Evolutionary conservation across 2,329 filamentous ascomycete species (phyloP).

Genomic region (Fusarium sp.): DNA sequence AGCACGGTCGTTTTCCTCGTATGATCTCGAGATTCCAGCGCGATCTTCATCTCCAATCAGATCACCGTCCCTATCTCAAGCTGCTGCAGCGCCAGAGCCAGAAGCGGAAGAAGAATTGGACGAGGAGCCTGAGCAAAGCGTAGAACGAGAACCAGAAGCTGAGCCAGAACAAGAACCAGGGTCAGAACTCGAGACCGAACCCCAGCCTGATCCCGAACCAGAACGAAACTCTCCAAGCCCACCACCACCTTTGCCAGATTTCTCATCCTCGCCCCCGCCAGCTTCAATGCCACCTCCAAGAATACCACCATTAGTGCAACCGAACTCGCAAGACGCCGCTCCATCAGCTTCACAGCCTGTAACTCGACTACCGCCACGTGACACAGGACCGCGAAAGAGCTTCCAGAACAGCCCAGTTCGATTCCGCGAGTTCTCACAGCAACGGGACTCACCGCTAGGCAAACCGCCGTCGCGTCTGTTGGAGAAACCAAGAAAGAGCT

Average conservation of each 20-base stretch:
- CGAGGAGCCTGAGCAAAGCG: not conserved
- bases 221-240: not conserved
- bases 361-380: constrained; percentile 47
- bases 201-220: not conserved
- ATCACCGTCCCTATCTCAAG: not conserved
- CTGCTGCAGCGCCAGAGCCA: not conserved
- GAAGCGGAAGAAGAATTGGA: not conserved
- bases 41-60: not conserved
- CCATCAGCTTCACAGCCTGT: constrained; percentile 24
- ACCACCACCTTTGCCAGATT: not conserved
- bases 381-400: constrained; percentile 64
- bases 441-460: constrained; percentile 61
- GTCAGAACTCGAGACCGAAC: not conserved
- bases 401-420: constrained; percentile 69
- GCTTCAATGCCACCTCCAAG: constrained; percentile 30
- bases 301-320: constrained; percentile 11
- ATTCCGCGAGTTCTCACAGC: constrained; percentile 49
- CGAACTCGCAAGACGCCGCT: not conserved
- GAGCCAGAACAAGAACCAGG: not conserved
- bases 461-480: constrained; percentile 48
- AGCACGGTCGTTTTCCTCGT: constrained; percentile 6
- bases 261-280: constrained; percentile 12
- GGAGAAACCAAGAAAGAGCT: constrained; percentile 23
- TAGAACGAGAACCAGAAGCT: not conserved
- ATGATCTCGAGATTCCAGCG: not conserved